These are phyloP conservation scores for Annulohypoxylon bovei DNA, from an alignment of 495 filamentous ascomycete genomes.

Conservation along the genomic window DNA sequence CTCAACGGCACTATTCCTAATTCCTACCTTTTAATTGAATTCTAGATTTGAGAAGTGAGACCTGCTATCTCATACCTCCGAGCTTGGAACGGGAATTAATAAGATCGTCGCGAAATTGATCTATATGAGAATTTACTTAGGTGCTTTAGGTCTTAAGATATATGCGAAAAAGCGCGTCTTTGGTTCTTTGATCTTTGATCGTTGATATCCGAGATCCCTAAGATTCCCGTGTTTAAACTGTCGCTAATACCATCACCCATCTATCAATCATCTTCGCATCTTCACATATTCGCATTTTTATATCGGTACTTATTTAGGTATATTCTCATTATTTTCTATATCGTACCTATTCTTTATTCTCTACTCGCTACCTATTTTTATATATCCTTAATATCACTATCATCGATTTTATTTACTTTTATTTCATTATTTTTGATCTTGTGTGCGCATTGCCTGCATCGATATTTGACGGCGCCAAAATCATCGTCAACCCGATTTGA, in stretches of 20 bases:
- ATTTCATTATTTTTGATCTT: neutral
- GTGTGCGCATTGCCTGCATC: neutral
- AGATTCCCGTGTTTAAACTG: neutral
- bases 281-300: neutral
- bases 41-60: slow-evolving; percentile 28
- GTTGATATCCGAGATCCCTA: neutral
- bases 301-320: slow-evolving; percentile 10
- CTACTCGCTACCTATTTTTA: no score
- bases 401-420: neutral
- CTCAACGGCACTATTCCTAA: slow-evolving; percentile 48
- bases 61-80: slow-evolving; percentile 27
- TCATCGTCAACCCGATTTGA: neutral
- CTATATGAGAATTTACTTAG: slow-evolving; percentile 43
- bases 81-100: slow-evolving; percentile 49
- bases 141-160: neutral
- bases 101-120: slow-evolving; percentile 49
- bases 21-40: slow-evolving; percentile 52
- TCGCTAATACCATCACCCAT: neutral
- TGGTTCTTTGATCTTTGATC: neutral
- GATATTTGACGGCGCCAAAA: neutral
- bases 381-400: neutral
- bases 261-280: slow-evolving; percentile 8
- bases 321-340: neutral
- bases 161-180: slow-evolving; percentile 50
- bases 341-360: neutral